These are phyloP conservation scores for Moniliophthora roreri DNA, from an alignment of 1,284 basidiomycete genomes.

Conservation along the genomic window DNA sequence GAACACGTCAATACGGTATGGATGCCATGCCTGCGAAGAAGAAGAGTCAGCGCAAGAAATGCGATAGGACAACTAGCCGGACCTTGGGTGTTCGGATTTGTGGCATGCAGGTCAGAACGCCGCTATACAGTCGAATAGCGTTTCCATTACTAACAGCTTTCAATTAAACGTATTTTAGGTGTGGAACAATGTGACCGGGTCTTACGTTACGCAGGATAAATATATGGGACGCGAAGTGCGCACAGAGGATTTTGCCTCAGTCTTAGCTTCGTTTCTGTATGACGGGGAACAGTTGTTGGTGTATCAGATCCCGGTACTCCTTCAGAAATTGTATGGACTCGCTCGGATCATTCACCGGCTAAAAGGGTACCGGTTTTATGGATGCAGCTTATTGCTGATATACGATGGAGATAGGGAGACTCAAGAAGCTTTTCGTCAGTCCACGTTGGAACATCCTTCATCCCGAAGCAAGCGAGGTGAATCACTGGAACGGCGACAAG, in stretches of 20 bases:
- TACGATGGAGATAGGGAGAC: slow-evolving; percentile 94
- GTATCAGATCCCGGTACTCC: slow-evolving; percentile 89
- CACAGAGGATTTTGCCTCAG: slow-evolving; percentile 81
- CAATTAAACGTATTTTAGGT: slow-evolving; percentile 53
- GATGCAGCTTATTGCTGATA: slow-evolving; percentile 94
- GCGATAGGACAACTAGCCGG: slow-evolving; percentile 92
- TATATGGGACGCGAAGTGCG: slow-evolving; percentile 92
- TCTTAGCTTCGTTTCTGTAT: slow-evolving; percentile 82
- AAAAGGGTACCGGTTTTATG: slow-evolving; percentile 96
- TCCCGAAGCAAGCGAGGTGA: slow-evolving; percentile 75
- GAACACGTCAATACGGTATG: slow-evolving; percentile 96
- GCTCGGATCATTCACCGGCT: slow-evolving; percentile 88
- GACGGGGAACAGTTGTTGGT: slow-evolving; percentile 84
- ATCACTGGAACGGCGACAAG: slow-evolving; percentile 61
- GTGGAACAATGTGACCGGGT: slow-evolving; percentile 82
- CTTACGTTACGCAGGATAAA: slow-evolving; percentile 95
- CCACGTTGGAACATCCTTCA: slow-evolving; percentile 64
- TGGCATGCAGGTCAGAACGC: slow-evolving; percentile 89
- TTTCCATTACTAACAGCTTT: slow-evolving; percentile 12
- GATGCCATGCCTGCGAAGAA: slow-evolving; percentile 93
- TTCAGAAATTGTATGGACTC: slow-evolving; percentile 93
- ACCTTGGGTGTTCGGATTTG: slow-evolving; percentile 92
- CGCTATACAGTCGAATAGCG: not conserved
- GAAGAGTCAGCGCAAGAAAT: slow-evolving; percentile 97
- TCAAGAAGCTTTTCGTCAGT: slow-evolving; percentile 72